Conservation (phyloP, 495 filamentous ascomycete genomes). For the Penicillium maclennaniae region DNA sequence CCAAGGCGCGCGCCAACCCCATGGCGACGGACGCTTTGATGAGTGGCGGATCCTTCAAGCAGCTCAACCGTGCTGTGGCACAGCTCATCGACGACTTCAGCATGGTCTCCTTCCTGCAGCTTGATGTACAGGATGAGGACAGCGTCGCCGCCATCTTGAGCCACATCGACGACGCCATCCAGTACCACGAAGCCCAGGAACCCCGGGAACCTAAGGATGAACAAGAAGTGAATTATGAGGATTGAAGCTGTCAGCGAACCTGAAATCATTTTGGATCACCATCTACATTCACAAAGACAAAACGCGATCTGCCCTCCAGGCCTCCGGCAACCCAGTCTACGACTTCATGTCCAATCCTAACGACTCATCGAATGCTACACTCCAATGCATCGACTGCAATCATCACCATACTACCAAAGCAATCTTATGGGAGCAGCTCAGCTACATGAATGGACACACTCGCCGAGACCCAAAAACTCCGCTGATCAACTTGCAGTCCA, state of each 20-base stretch:
- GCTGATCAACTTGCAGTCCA: background rate
- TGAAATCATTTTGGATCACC: background rate
- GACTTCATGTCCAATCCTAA: background rate
- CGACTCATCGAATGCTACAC: background rate
- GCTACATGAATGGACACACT: background rate
- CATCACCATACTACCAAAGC: background rate
- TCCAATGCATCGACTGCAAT: background rate
- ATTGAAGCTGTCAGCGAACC: slow-evolving; percentile 16
- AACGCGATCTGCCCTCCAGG: background rate
- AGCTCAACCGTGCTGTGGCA: slow-evolving; percentile 79
- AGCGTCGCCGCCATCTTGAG: slow-evolving; percentile 88
- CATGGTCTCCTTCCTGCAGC: slow-evolving; percentile 90
- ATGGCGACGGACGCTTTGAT: slow-evolving; percentile 62
- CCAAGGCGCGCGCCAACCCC: slow-evolving; percentile 45
- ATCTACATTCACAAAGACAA: background rate
- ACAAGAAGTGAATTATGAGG: slow-evolving; percentile 63
- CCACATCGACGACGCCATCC: slow-evolving; percentile 95
- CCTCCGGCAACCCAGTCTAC: background rate
- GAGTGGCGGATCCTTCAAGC: slow-evolving; percentile 72
- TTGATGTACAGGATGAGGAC: slow-evolving; percentile 90
- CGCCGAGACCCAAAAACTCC: background rate
- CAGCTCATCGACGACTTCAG: slow-evolving; percentile 92
- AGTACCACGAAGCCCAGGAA: slow-evolving; percentile 95
- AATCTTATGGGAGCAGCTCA: background rate
- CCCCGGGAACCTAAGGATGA: slow-evolving; percentile 81